Percentiles rank a stretch among this genome's conserved stretches.
These are phyloP conservation scores for Elongisporangium anandrum DNA, from an alignment of 352 stramenopile genomes.

Conservation along the genomic window DNA sequence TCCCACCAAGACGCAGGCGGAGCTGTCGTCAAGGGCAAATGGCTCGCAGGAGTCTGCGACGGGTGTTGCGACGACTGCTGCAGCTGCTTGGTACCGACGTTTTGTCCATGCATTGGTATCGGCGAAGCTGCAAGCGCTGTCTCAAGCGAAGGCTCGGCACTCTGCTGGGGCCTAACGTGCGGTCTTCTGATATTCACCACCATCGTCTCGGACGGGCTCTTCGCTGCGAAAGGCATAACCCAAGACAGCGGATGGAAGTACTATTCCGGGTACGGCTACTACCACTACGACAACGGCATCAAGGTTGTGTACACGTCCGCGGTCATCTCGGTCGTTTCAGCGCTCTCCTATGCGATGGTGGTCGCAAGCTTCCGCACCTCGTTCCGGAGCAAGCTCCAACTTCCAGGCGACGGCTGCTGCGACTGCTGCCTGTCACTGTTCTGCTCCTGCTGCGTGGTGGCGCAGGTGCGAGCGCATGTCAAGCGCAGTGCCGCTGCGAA, in stretches of 20 bases:
- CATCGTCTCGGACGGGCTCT: not conserved
- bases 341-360: not conserved
- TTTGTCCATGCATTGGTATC: too few species aligned
- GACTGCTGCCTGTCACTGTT: conserved; percentile 29
- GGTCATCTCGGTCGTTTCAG: not conserved
- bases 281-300: not conserved
- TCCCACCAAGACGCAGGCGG: too few species aligned
- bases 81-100: too few species aligned
- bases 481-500: conserved; percentile 17
- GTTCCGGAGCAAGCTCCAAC: conserved; percentile 11
- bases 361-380: not conserved
- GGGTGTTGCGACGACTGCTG: too few species aligned
- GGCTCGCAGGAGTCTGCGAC: not conserved
- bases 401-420: conserved; percentile 21
- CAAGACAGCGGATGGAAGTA: too few species aligned
- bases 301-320: not conserved
- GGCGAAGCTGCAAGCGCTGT: not conserved
- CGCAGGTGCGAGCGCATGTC: conserved; percentile 49
- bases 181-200: not conserved
- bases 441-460: conserved; percentile 40
- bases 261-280: too few species aligned
- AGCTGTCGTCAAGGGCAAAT: not conserved
- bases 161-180: not conserved
- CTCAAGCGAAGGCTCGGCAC: not conserved
- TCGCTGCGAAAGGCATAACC: not conserved